Conservation (phyloP, 2,329 filamentous ascomycete genomes). For the Zymoseptoria ardabiliae region DNA sequence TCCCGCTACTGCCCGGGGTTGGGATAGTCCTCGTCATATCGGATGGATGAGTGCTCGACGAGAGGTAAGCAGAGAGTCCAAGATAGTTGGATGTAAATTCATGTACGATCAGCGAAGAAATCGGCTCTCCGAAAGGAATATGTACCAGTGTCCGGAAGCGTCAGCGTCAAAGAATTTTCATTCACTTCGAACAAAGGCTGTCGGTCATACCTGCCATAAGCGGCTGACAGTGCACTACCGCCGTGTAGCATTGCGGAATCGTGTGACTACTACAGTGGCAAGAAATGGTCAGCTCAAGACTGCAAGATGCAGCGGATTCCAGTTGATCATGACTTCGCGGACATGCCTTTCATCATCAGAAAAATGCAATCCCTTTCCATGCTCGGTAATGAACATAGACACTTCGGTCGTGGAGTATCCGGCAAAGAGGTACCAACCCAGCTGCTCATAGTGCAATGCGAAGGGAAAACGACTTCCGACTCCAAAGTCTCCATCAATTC, state of each 20-base stretch:
- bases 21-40: too few relatives aligned
- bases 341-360: neutral
- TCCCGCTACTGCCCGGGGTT: too few relatives aligned
- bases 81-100: neutral
- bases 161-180: neutral
- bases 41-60: neutral
- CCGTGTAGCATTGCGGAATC: too few relatives aligned
- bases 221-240: too few relatives aligned
- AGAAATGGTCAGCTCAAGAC: neutral
- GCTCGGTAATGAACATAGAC: neutral
- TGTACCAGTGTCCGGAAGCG: neutral
- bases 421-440: too few relatives aligned
- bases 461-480: neutral
- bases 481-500: neutral
- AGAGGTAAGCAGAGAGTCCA: neutral
- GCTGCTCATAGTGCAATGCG: too few relatives aligned
- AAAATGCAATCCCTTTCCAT: neutral
- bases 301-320: neutral
- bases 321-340: neutral
- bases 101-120: neutral
- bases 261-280: too few relatives aligned
- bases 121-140: neutral
- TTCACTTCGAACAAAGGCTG: neutral
- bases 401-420: neutral
- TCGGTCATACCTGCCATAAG: neutral